Conservation (phyloP, 306 rosid species). For the Hippophae gyantsensis region DNA sequence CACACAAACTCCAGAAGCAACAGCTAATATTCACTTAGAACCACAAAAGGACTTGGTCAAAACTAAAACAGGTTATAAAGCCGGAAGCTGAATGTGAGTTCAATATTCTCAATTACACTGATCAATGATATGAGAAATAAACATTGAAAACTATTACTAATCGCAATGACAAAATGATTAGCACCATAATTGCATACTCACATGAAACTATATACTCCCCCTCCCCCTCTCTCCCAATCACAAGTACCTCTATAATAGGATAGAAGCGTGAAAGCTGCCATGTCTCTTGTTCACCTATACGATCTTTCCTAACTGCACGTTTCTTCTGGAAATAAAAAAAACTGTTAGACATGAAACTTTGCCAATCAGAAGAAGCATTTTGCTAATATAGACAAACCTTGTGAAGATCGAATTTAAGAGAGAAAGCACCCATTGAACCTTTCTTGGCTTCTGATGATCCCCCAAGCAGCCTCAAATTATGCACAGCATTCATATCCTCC, state of each 20-base stretch:
- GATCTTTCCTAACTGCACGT: conserved; percentile 76
- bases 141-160: too few species aligned
- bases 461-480: conserved; percentile 67
- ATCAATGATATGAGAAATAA: too few species aligned
- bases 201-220: too few species aligned
- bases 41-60: too few species aligned
- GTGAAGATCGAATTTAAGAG: conserved; percentile 76
- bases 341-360: conserved; percentile 23
- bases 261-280: conserved; percentile 93
- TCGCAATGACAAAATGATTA: too few species aligned
- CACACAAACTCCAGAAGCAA: too few species aligned
- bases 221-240: too few species aligned
- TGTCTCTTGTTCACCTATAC: conserved; percentile 57
- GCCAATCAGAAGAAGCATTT: not conserved
- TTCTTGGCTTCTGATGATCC: conserved; percentile 62
- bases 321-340: conserved; percentile 55
- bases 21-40: too few species aligned
- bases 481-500: conserved; percentile 67
- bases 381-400: conserved; percentile 41
- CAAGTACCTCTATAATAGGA: conserved; percentile 80
- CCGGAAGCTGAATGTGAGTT: too few species aligned
- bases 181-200: too few species aligned
- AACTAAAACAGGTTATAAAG: too few species aligned
- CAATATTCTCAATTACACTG: too few species aligned
- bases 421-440: conserved; percentile 39